Evolutionary conservation across 2,329 filamentous ascomycete species (phyloP).

Genomic region (Aspergillus clavatus): DNA sequence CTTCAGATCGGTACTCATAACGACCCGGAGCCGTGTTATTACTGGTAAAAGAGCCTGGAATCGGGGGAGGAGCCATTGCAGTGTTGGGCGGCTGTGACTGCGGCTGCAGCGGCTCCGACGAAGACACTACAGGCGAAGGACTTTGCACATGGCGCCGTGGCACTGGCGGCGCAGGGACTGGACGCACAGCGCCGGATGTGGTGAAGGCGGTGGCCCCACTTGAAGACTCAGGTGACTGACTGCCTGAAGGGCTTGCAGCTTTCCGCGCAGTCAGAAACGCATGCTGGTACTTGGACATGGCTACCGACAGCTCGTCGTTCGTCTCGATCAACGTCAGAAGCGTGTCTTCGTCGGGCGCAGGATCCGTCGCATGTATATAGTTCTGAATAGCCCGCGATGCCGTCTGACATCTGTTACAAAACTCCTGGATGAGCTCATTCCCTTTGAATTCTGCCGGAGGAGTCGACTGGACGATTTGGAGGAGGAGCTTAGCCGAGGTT

Average conservation of each 20-base stretch:
- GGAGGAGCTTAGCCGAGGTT: conserved; percentile 85
- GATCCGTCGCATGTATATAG: conserved; percentile 77
- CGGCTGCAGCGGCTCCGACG: neutral
- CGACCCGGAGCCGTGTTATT: conserved; percentile 11
- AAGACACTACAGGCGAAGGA: conserved; percentile 9
- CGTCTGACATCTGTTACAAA: conserved; percentile 76
- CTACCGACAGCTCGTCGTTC: conserved; percentile 81
- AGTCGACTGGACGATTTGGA: conserved; percentile 85
- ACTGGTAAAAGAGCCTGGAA: conserved; percentile 9
- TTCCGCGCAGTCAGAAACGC: conserved; percentile 61
- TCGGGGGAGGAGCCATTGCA: conserved; percentile 10
- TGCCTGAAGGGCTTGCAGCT: conserved; percentile 18
- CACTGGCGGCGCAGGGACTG: conserved; percentile 12
- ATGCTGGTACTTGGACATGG: conserved; percentile 78
- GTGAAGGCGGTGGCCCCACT: conserved; percentile 14
- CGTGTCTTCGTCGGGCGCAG: conserved; percentile 83
- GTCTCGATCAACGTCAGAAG: conserved; percentile 91
- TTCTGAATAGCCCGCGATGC: conserved; percentile 77
- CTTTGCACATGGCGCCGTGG: conserved; percentile 12
- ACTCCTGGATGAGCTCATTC: conserved; percentile 91
- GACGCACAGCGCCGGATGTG: conserved; percentile 14
- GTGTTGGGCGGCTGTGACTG: neutral
- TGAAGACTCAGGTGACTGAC: conserved; percentile 15
- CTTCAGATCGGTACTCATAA: conserved; percentile 36
- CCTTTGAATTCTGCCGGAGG: conserved; percentile 67